Conservation (phyloP, 768 basidiomycete genomes). For the Suillus placidus region DNA sequence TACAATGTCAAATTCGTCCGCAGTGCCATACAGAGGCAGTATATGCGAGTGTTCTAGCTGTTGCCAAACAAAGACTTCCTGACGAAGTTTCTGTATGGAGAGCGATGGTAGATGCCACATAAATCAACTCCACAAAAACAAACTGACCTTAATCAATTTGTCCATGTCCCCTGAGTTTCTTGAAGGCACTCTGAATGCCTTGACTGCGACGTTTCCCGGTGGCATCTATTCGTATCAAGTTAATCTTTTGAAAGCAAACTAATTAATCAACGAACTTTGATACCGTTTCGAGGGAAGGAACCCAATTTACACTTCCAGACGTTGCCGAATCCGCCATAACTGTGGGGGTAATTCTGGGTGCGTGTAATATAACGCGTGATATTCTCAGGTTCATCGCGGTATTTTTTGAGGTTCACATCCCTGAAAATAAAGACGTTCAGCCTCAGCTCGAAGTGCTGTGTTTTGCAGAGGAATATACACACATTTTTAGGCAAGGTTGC, state of each 20-base stretch:
- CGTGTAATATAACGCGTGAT: background rate
- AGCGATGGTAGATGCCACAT: background rate
- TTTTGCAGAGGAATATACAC: background rate
- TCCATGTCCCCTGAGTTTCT: background rate
- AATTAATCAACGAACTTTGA: background rate
- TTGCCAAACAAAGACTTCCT: constrained; percentile 27
- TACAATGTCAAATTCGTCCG: constrained; percentile 20
- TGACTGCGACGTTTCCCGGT: background rate
- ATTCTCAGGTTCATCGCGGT: background rate
- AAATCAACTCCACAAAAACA: background rate
- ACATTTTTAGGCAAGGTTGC: background rate
- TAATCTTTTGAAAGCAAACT: background rate
- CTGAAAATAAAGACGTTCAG: background rate
- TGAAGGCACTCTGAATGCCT: background rate
- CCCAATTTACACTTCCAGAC: background rate
- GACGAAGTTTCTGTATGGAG: constrained; percentile 17
- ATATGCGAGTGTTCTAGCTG: constrained; percentile 21
- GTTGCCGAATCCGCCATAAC: background rate
- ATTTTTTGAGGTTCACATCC: background rate
- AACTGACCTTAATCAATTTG: background rate
- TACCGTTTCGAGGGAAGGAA: background rate
- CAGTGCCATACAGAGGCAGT: constrained; percentile 19
- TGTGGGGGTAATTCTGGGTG: background rate
- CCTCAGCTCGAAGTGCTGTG: background rate
- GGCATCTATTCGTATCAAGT: background rate